Evolutionary conservation across 2,329 filamentous ascomycete species (phyloP).

Genomic region (Dactylellina sp.): DNA sequence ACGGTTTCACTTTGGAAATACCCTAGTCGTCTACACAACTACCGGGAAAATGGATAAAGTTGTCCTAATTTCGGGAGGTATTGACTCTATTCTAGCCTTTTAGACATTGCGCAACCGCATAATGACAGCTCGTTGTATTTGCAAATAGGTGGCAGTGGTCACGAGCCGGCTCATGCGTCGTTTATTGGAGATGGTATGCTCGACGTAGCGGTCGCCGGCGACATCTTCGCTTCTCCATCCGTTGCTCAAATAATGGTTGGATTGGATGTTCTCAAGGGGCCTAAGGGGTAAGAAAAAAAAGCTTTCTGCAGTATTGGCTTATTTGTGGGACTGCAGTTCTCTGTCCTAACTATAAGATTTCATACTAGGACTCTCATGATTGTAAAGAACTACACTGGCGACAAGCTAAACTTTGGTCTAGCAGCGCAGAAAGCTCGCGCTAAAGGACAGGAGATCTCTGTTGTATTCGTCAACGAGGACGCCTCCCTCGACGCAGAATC

Average conservation of each 20-base stretch:
- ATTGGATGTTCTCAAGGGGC: slow-evolving; percentile 30
- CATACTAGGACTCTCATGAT: slow-evolving; percentile 80
- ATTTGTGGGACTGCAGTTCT: no score
- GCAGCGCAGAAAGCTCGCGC: slow-evolving; percentile 92
- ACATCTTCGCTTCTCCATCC: slow-evolving; percentile 84
- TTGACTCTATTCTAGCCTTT: neutral
- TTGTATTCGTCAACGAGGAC: slow-evolving; percentile 93
- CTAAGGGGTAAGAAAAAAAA: slow-evolving; percentile 19
- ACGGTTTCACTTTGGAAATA: no score
- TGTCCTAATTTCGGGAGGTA: slow-evolving; percentile 50
- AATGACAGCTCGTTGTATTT: no score
- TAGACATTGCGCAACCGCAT: neutral
- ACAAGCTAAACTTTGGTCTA: slow-evolving; percentile 92
- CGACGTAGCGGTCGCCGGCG: slow-evolving; percentile 85
- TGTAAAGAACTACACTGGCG: slow-evolving; percentile 94
- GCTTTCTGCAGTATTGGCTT: neutral
- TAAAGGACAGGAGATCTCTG: slow-evolving; percentile 79
- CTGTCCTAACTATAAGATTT: no score
- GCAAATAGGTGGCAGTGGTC: slow-evolving; percentile 81
- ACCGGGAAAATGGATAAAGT: slow-evolving; percentile 32
- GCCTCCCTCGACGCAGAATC: slow-evolving; percentile 80
- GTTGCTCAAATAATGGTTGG: slow-evolving; percentile 77
- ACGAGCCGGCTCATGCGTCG: slow-evolving; percentile 76
- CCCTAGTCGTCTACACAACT: slow-evolving; percentile 39
- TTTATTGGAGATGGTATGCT: slow-evolving; percentile 87